Percentiles rank a stretch among this genome's conserved stretches.
phyloP scores from a whole-genome alignment of 2,329 filamentous ascomycete genomes.

The Truncatella angustata region DNA sequence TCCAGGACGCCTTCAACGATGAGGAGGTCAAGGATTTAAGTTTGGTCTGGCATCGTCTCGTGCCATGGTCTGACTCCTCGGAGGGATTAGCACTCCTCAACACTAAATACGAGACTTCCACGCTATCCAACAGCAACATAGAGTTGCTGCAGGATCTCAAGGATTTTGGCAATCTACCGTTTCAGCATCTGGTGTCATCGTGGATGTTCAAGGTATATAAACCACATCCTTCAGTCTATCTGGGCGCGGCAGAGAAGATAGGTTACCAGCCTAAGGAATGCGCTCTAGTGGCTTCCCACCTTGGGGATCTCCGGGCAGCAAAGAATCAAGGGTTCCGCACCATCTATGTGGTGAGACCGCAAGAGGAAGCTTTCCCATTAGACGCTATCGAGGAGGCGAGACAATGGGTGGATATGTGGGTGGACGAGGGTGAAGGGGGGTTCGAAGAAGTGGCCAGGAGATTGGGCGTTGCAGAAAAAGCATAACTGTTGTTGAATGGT shows the following conservation, averaged over 20 bases:
- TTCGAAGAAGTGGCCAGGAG: slow-evolving; percentile 50
- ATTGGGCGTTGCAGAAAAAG: slow-evolving; percentile 33
- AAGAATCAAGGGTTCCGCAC: slow-evolving; percentile 63
- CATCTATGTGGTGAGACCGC: slow-evolving; percentile 68
- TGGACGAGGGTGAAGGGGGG: slow-evolving; percentile 47
- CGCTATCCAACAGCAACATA: slow-evolving; percentile 73
- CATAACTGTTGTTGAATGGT: neutral
- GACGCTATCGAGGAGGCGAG: slow-evolving; percentile 51
- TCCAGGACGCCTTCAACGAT: slow-evolving; percentile 60
- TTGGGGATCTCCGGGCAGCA: slow-evolving; percentile 67
- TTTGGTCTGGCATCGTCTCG: slow-evolving; percentile 69
- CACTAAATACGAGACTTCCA: slow-evolving; percentile 55
- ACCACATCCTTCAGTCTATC: slow-evolving; percentile 65
- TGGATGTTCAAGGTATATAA: slow-evolving; percentile 76
- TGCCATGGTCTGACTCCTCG: slow-evolving; percentile 65
- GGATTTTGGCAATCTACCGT: slow-evolving; percentile 55
- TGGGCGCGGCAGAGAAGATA: slow-evolving; percentile 61
- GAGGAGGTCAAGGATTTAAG: slow-evolving; percentile 63
- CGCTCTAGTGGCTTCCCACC: slow-evolving; percentile 75
- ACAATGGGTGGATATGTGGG: slow-evolving; percentile 65
- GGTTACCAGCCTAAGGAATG: slow-evolving; percentile 59
- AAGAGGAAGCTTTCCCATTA: slow-evolving; percentile 63
- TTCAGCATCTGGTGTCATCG: slow-evolving; percentile 61
- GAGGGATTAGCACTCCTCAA: slow-evolving; percentile 55
- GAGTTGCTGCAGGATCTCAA: slow-evolving; percentile 63